Evolutionary conservation across 805 yeast species (phyloP).

Genomic region (Soucietia sequanensis): DNA sequence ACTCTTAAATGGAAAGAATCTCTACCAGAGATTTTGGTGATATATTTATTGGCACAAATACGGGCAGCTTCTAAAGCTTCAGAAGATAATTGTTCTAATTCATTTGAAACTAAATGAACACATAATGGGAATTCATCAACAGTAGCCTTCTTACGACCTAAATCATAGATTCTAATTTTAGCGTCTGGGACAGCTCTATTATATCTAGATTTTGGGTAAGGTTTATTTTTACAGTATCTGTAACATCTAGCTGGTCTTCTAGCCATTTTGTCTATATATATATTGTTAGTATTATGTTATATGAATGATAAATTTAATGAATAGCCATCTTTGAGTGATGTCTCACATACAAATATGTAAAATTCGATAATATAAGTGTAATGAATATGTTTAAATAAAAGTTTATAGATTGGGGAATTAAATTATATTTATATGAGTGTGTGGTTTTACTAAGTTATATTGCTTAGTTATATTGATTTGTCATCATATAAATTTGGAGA

Average conservation of each 20-base stretch:
- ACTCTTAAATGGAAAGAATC: conserved; percentile 99
- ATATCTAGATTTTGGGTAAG: conserved; percentile 99
- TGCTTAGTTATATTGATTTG: no score
- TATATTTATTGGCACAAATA: conserved; percentile 99
- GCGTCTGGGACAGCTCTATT: conserved; percentile 99
- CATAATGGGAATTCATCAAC: conserved; percentile 99
- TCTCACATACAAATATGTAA: no score
- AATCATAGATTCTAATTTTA: conserved; percentile 98
- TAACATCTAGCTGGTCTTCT: conserved; percentile 99
- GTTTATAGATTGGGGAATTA: no score
- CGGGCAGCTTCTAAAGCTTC: conserved; percentile 99
- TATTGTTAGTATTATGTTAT: conserved; percentile 22
- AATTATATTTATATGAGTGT: no score
- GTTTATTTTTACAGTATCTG: conserved; percentile 99
- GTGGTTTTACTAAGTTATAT: no score
- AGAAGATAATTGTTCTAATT: conserved; percentile 97
- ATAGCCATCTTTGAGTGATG: no score
- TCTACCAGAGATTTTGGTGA: conserved; percentile 97
- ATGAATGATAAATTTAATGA: no score
- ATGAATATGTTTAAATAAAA: no score
- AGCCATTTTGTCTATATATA: conserved; percentile 92
- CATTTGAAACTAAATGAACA: conserved; percentile 99
- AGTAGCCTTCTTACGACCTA: conserved; percentile 99
- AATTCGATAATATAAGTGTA: no score
- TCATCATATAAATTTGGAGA: no score